Evolutionary conservation across 345 rosid species (phyloP).

Genomic region (Mallotus nudiflorus): DNA sequence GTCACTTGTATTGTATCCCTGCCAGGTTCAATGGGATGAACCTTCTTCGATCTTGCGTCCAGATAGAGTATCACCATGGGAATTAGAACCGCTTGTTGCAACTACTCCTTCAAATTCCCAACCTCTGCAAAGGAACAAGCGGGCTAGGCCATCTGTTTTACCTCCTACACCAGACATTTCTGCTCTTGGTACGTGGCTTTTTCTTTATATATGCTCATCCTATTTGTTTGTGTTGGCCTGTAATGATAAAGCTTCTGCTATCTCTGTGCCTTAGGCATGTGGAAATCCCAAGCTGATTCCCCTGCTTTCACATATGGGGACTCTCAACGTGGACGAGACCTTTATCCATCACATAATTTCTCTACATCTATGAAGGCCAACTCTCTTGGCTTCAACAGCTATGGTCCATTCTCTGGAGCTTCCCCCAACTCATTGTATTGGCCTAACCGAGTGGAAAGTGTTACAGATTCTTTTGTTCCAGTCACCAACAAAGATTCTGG

Average conservation of each 20-base stretch:
- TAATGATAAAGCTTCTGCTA: slow-evolving; percentile 5
- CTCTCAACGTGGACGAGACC: slow-evolving; percentile 48
- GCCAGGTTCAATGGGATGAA: slow-evolving; percentile 93
- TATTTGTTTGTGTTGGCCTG: slow-evolving; percentile 1
- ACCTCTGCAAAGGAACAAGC: slow-evolving; percentile 77
- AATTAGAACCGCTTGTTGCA: slow-evolving; percentile 87
- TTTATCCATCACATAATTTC: slow-evolving; percentile 47
- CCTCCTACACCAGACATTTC: slow-evolving; percentile 58
- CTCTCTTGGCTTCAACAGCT: slow-evolving; percentile 45
- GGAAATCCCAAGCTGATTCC: slow-evolving; percentile 67
- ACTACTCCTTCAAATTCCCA: slow-evolving; percentile 59
- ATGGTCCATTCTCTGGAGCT: slow-evolving; percentile 45
- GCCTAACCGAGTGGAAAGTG: slow-evolving; percentile 55
- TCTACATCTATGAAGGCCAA: slow-evolving; percentile 53
- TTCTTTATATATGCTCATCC: slow-evolving; percentile 7
- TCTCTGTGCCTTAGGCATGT: slow-evolving; percentile 50
- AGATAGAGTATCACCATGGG: slow-evolving; percentile 93
- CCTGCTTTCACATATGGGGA: slow-evolving; percentile 54
- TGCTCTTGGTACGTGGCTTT: slow-evolving; percentile 49
- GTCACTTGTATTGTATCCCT: background rate
- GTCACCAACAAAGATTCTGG: slow-evolving; percentile 51
- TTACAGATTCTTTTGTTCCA: slow-evolving; percentile 62
- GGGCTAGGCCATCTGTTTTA: slow-evolving; percentile 69
- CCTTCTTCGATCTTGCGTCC: slow-evolving; percentile 84
- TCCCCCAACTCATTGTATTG: slow-evolving; percentile 55